Evolutionary conservation across 768 basidiomycete species (phyloP).

Genomic region (Rhizopogon vinicolor): DNA sequence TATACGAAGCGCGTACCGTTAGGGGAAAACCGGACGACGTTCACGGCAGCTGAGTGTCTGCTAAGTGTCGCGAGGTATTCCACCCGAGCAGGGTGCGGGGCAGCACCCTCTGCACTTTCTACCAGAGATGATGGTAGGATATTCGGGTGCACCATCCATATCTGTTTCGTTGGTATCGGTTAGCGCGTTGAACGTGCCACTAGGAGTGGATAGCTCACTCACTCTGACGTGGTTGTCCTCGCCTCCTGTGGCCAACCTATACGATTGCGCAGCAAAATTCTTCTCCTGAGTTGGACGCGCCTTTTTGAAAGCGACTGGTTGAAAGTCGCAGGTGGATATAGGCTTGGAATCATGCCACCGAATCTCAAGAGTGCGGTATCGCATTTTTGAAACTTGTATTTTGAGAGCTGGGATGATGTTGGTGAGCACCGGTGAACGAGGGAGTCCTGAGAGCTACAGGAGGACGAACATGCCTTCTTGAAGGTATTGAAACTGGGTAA

Average conservation of each 20-base stretch:
- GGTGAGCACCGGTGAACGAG: no score
- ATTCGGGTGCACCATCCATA: slow-evolving; percentile 95
- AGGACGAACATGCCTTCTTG: neutral
- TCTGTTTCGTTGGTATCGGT: slow-evolving; percentile 33
- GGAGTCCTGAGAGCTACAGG: neutral
- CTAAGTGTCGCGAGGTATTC: slow-evolving; percentile 94
- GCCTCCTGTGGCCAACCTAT: slow-evolving; percentile 90
- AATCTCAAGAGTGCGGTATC: slow-evolving; percentile 88
- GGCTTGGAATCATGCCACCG: slow-evolving; percentile 96
- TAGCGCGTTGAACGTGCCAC: slow-evolving; percentile 7
- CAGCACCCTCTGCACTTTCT: slow-evolving; percentile 26
- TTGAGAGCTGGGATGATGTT: neutral
- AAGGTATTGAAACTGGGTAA: neutral
- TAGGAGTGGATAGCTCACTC: slow-evolving; percentile 30
- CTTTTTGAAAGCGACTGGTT: slow-evolving; percentile 77
- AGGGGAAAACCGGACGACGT: slow-evolving; percentile 94
- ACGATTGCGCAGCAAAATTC: slow-evolving; percentile 66
- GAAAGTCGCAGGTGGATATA: slow-evolving; percentile 96
- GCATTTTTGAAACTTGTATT: slow-evolving; percentile 42
- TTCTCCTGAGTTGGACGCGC: slow-evolving; percentile 59
- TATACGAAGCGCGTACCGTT: slow-evolving; percentile 54
- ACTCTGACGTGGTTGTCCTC: slow-evolving; percentile 97
- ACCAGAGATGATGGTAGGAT: slow-evolving; percentile 63
- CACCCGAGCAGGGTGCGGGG: slow-evolving; percentile 72
- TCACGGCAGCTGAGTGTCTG: slow-evolving; percentile 92